Evolutionary conservation across 1,139 yeast genomes (phyloP).

Genomic region (Nakaseomyces kungkrabaensis): DNA sequence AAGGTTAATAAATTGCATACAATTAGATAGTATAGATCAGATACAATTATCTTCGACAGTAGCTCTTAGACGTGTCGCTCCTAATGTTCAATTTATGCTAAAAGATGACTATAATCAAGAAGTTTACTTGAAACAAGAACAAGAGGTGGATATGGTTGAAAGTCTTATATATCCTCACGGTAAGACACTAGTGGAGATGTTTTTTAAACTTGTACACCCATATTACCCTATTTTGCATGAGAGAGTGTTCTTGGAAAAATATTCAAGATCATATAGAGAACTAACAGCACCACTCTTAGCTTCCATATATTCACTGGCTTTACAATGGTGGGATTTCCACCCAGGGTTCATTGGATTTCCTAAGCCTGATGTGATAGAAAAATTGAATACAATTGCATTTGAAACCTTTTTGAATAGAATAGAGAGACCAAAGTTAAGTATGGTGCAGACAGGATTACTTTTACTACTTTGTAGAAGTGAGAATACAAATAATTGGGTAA

Average conservation of each 20-base stretch:
- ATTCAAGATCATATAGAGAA: slow-evolving; percentile 66
- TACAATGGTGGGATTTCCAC: slow-evolving; percentile 81
- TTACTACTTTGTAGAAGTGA: slow-evolving; percentile 57
- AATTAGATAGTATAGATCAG: slow-evolving; percentile 38
- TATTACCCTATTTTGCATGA: slow-evolving; percentile 70
- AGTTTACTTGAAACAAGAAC: slow-evolving; percentile 51
- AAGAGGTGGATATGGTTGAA: slow-evolving; percentile 63
- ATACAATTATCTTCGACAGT: slow-evolving; percentile 42
- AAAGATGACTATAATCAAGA: slow-evolving; percentile 65
- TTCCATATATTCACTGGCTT: slow-evolving; percentile 63
- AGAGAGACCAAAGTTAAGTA: slow-evolving; percentile 66
- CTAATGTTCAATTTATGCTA: slow-evolving; percentile 52
- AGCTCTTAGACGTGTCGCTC: slow-evolving; percentile 58
- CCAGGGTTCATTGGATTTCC: slow-evolving; percentile 52
- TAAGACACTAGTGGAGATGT: slow-evolving; percentile 56
- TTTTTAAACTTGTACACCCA: slow-evolving; percentile 69
- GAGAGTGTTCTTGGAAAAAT: slow-evolving; percentile 66
- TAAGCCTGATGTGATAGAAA: slow-evolving; percentile 53
- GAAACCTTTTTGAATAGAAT: slow-evolving; percentile 47
- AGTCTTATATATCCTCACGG: slow-evolving; percentile 71
- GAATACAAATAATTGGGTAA: slow-evolving; percentile 54
- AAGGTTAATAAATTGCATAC: slow-evolving; percentile 44
- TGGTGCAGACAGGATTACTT: slow-evolving; percentile 69
- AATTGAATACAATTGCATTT: slow-evolving; percentile 51
- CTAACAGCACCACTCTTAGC: slow-evolving; percentile 70